A percentile compares a stretch with the other conserved stretches of the same genome.
Evolutionary conservation across 768 basidiomycete genomes (phyloP).

Genomic region (Phaffia tasmanica): DNA sequence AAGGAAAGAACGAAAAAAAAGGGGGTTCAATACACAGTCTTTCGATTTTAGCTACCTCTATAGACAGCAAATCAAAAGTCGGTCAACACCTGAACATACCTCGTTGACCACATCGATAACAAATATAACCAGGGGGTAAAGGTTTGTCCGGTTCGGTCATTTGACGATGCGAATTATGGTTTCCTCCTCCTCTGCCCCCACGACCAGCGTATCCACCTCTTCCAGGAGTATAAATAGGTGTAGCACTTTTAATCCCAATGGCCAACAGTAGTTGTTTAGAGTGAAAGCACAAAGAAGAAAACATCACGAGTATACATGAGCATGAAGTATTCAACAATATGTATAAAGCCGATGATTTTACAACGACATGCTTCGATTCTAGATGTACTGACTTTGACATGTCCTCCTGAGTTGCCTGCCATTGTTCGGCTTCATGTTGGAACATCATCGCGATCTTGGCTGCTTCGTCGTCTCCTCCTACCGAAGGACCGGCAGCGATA

Average conservation of each 20-base stretch:
- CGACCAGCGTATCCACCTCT: slow-evolving; percentile 39
- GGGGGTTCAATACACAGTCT: not conserved
- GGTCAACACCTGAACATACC: slow-evolving; percentile 42
- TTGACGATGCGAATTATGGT: slow-evolving; percentile 43
- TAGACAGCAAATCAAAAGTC: not conserved
- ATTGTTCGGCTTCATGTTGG: slow-evolving; percentile 81
- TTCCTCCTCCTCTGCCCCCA: slow-evolving; percentile 43
- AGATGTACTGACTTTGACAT: slow-evolving; percentile 83
- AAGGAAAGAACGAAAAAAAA: slow-evolving; percentile 12
- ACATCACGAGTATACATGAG: slow-evolving; percentile 25
- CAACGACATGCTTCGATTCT: too few species aligned
- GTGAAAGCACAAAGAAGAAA: not conserved
- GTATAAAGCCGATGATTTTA: slow-evolving; percentile 36
- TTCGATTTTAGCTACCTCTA: not conserved
- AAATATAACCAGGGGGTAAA: slow-evolving; percentile 88
- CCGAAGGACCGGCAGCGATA: slow-evolving; percentile 15
- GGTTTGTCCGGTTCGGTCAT: slow-evolving; percentile 49
- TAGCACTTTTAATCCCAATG: slow-evolving; percentile 30
- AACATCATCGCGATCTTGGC: slow-evolving; percentile 99
- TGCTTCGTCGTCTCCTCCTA: slow-evolving; percentile 63
- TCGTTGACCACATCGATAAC: slow-evolving; percentile 97
- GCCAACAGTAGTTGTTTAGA: not conserved
- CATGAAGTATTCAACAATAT: not conserved
- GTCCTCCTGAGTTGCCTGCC: slow-evolving; percentile 98
- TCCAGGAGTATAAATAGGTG: slow-evolving; percentile 46